A percentile compares a stretch with the other conserved stretches of the same genome.
These are phyloP conservation scores for Synura sp. DNA, from an alignment of 352 stramenopile genomes.

Conservation along the genomic window DNA sequence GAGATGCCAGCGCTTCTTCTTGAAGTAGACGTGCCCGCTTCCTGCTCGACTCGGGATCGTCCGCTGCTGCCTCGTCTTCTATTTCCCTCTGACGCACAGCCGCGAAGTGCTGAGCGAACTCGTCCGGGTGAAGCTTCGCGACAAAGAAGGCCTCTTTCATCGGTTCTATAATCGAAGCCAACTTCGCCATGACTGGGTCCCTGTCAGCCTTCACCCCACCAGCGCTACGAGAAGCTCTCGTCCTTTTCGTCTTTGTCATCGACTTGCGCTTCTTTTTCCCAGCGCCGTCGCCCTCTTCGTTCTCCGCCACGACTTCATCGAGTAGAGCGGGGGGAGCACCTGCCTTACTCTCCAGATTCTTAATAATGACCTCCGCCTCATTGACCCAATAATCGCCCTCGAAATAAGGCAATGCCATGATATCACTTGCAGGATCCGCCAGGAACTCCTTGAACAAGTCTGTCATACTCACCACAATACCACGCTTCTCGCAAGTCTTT, in stretches of 20 bases:
- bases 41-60: too few relatives aligned
- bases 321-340: not conserved
- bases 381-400: constrained; percentile 98
- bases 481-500: constrained; percentile 67
- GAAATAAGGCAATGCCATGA: constrained; percentile 87
- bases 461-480: constrained; percentile 82
- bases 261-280: constrained; percentile 47
- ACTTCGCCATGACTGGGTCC: constrained; percentile 94
- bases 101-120: constrained; percentile 55
- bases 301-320: constrained; percentile 46
- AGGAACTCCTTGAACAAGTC: constrained; percentile 92
- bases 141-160: constrained; percentile 99
- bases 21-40: too few relatives aligned
- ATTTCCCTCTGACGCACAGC: constrained; percentile 35
- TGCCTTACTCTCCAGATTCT: constrained; percentile 81
- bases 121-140: constrained; percentile 74
- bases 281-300: not conserved
- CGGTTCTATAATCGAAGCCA: constrained; percentile 93
- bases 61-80: constrained; percentile 44
- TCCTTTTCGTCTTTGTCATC: constrained; percentile 61
- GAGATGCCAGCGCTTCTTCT: not conserved
- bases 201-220: constrained; percentile 14
- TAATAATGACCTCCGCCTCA: constrained; percentile 96
- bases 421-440: constrained; percentile 64
- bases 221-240: not conserved